Evolutionary conservation across 2,329 filamentous ascomycete species (phyloP), one percentile per base, ranked within the genome.

Genomic region (Thielaviopsis ethacetica): DNA sequence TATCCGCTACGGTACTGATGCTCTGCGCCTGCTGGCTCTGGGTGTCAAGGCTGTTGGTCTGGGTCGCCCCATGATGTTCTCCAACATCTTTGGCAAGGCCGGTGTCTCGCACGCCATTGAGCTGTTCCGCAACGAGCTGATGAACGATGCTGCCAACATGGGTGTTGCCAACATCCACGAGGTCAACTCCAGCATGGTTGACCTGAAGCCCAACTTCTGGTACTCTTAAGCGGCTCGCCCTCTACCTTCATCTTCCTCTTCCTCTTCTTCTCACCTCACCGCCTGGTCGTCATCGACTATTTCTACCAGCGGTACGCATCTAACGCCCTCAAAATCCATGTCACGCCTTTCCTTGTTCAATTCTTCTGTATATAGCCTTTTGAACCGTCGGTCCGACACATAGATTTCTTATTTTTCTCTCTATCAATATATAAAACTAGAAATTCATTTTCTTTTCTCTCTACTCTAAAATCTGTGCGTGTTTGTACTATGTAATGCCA

Each of bases 91-190:
- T 62, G 78, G 77, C 5, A 66, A 69, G 53, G 71, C 72, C 7
- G 77, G 78, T 52, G 73, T 80, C 2, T 66, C 71, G 64, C 72
- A 71, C 66, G 72, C 67, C 30, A 68, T 72, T 53, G 51, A 66
- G 9, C 69, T 80, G 12, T 67, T 80, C 63, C 77, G 76, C 70
- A 69, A 72, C 59, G 77, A 80, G 69, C 67, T 80, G 58, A 66
- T 68, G 38, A 68, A 72, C 58, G 73, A 75, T 60, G 71, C 71
- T 13, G 71, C 68, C 12, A 75, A 74, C 67, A 64, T 75, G n/a
- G 72, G 72, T 56, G 68, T 73, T 5, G 62, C 65, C 6, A 66
- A 72, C 60, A 61, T 75, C 55, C 66, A 70, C 58, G 65, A 69
- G 62, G 69, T 74, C 51, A 61, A 66, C 54, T 27, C 63, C 9